These are phyloP conservation scores for Phragmites australis DNA, from an alignment of 176 grass and related monocot species.

Conservation along the genomic window DNA sequence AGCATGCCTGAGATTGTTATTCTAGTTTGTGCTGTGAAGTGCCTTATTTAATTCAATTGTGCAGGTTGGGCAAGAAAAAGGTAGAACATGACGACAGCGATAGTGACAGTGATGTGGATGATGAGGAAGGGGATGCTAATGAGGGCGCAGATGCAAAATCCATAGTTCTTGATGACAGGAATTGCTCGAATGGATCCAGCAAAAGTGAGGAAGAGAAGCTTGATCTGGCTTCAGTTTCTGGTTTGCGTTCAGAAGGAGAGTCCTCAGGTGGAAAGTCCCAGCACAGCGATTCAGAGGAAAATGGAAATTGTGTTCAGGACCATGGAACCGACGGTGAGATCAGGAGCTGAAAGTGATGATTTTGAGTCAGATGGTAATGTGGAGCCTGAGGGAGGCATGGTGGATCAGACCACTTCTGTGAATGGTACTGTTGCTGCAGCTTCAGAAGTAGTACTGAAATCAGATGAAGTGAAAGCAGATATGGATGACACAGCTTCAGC, in stretches of 20 bases:
- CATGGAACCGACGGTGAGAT: neutral
- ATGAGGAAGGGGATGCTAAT: constrained; percentile 42
- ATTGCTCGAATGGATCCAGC: constrained; percentile 55
- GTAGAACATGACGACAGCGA: constrained; percentile 63
- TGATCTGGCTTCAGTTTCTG: constrained; percentile 51
- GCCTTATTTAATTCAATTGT: constrained; percentile 26
- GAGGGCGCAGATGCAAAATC: constrained; percentile 55
- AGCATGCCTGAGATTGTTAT: neutral
- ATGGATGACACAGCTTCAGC: constrained; percentile 30
- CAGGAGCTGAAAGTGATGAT: constrained; percentile 40
- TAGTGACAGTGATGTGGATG: constrained; percentile 60
- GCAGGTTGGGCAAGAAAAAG: constrained; percentile 92
- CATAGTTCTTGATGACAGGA: constrained; percentile 58
- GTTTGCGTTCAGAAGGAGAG: constrained; percentile 60
- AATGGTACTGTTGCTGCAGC: constrained; percentile 20
- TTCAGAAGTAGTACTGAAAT: constrained; percentile 34
- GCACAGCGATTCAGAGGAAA: constrained; percentile 52
- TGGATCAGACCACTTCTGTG: constrained; percentile 32
- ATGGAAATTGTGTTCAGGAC: constrained; percentile 37
- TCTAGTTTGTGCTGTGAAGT: constrained; percentile 15
- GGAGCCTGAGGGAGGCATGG: constrained; percentile 33
- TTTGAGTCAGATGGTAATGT: constrained; percentile 46
- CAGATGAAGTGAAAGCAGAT: constrained; percentile 31
- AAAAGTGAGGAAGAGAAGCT: constrained; percentile 46
- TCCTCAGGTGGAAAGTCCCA: constrained; percentile 53